Evolutionary conservation across 768 basidiomycete genomes (phyloP).

Genomic region (Leccinum aurantiacum): DNA sequence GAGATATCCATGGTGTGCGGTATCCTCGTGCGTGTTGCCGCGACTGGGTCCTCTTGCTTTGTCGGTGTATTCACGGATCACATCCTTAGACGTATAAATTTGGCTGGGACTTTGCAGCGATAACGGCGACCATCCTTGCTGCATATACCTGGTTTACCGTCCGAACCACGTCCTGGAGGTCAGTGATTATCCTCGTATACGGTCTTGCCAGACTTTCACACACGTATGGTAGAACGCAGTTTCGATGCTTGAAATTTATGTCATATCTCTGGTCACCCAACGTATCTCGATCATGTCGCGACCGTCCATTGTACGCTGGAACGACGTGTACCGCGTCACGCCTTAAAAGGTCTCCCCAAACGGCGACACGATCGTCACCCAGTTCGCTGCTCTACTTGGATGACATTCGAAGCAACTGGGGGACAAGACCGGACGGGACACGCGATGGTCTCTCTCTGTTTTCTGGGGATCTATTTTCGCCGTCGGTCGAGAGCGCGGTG

Average conservation of each 20-base stretch:
- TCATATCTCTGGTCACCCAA: neutral
- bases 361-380: constrained; percentile 72
- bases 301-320: constrained; percentile 64
- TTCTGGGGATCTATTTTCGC: constrained; percentile 88
- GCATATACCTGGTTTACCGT: constrained; percentile 98
- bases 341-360: constrained; percentile 64
- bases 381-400: constrained; percentile 75
- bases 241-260: constrained; percentile 55
- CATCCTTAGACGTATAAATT: constrained; percentile 85
- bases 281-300: constrained; percentile 32
- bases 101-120: constrained; percentile 94
- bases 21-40: constrained; percentile 76
- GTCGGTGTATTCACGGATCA: neutral
- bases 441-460: constrained; percentile 80
- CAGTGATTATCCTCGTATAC: too few relatives aligned
- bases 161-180: constrained; percentile 93
- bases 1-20: constrained; percentile 98
- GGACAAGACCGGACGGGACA: constrained; percentile 43
- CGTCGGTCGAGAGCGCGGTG: constrained; percentile 82
- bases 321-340: constrained; percentile 80
- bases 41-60: neutral
- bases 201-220: neutral
- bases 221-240: constrained; percentile 64
- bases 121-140: constrained; percentile 81
- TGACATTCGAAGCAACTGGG: constrained; percentile 60